Evolutionary conservation across 2,329 filamentous ascomycete species (phyloP).

Genomic region (Aspergillus clavatus): DNA sequence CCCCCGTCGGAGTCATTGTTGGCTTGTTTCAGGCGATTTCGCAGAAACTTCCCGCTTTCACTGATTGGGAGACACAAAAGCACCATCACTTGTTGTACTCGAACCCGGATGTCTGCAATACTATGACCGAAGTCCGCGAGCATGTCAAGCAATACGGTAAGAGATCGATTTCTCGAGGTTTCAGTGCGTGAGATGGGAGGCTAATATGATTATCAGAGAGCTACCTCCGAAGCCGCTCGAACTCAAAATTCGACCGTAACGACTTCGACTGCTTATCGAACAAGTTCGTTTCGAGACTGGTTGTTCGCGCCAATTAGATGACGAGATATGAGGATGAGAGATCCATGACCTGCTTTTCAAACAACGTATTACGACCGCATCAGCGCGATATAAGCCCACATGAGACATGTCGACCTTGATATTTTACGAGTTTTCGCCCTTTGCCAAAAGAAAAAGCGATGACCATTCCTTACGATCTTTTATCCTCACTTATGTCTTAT

Average conservation of each 20-base stretch:
- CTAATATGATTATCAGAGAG: constrained; percentile 61
- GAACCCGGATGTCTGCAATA: constrained; percentile 86
- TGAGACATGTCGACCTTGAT: constrained; percentile 28
- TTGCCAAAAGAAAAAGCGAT: constrained; percentile 17
- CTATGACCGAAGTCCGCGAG: constrained; percentile 90
- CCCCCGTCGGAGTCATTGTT: constrained; percentile 91
- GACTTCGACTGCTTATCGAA: constrained; percentile 96
- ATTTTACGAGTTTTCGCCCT: constrained; percentile 20
- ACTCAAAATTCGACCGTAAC: constrained; percentile 78
- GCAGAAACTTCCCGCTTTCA: constrained; percentile 87
- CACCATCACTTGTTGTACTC: constrained; percentile 88
- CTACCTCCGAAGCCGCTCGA: constrained; percentile 75
- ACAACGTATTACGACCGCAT: constrained; percentile 22
- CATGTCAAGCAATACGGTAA: constrained; percentile 92
- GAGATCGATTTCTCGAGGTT: constrained; percentile 30
- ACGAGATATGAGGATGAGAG: constrained; percentile 18
- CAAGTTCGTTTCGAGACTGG: constrained; percentile 94
- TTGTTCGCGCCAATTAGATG: constrained; percentile 82
- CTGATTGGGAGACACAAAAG: constrained; percentile 88
- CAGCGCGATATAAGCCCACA: constrained; percentile 22
- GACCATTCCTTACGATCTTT: constrained; percentile 20
- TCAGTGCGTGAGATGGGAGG: constrained; percentile 12
- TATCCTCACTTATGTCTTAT: constrained; percentile 13
- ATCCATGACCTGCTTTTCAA: constrained; percentile 11
- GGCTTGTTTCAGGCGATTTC: constrained; percentile 97